phyloP scores from a whole-genome alignment of 2,329 filamentous ascomycete genomes.

The Cytospora chrysosperma region DNA sequence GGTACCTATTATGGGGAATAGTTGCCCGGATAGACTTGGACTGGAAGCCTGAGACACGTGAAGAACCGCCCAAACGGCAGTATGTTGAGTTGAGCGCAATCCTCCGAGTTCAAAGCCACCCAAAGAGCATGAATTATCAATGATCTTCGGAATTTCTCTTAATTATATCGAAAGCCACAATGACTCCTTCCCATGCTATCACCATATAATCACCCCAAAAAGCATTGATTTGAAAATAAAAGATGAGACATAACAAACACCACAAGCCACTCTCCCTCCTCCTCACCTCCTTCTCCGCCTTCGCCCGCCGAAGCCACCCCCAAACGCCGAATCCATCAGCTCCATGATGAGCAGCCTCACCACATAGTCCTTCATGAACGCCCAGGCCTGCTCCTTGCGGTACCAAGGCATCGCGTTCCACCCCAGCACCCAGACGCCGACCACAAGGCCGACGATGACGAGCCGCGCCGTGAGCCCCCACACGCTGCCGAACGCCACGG shows the following conservation, averaged over 20 bases:
- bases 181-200: too few relatives aligned
- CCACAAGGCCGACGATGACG: constrained; percentile 2
- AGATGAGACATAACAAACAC: not conserved
- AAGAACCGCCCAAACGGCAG: too few relatives aligned
- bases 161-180: not conserved
- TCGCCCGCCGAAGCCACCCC: constrained; percentile 11
- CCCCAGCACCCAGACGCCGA: constrained; percentile 17
- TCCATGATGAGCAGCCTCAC: constrained; percentile 21
- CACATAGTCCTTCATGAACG: constrained; percentile 23
- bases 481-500: not conserved
- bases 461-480: not conserved
- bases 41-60: too few relatives aligned
- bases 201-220: too few relatives aligned
- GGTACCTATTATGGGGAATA: too few relatives aligned
- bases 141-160: too few relatives aligned
- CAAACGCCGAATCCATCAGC: constrained; percentile 21
- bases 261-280: not conserved
- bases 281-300: constrained; percentile 14
- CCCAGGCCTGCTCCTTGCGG: constrained; percentile 21
- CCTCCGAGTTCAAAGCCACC: too few relatives aligned
- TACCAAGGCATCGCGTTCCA: constrained; percentile 24
- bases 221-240: not conserved
- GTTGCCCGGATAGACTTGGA: too few relatives aligned
- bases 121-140: too few relatives aligned
- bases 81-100: too few relatives aligned